These are phyloP conservation scores for Dactylis glomerata DNA, from an alignment of 176 grass and related monocot genomes.

Conservation along the genomic window DNA sequence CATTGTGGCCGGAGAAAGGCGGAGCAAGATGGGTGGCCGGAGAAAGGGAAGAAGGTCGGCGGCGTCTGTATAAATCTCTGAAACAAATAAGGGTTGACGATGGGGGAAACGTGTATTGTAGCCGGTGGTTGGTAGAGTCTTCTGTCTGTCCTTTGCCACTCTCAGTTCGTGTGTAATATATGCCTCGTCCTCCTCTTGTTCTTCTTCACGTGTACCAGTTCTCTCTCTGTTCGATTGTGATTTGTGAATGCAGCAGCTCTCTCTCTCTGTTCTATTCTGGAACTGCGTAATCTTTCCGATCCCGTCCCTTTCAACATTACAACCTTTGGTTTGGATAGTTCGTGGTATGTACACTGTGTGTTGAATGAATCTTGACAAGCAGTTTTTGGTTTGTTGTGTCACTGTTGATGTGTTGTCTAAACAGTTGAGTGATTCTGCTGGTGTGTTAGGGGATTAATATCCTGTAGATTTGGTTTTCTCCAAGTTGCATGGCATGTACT, in stretches of 20 bases:
- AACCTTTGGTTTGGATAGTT: not conserved
- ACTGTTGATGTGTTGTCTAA: no score
- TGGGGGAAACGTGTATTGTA: not conserved
- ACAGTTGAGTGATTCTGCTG: no score
- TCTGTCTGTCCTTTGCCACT: not conserved
- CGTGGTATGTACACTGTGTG: not conserved
- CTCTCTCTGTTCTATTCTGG: no score
- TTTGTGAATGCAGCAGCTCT: no score
- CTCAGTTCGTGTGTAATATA: slow-evolving; percentile 28
- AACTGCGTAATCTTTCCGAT: not conserved
- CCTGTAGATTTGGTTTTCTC: no score
- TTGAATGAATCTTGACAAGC: not conserved
- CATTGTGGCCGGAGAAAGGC: not conserved
- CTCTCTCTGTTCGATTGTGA: not conserved
- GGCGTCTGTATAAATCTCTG: not conserved
- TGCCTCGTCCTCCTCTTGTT: not conserved
- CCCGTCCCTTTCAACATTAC: not conserved
- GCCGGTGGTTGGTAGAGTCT: slow-evolving; percentile 17
- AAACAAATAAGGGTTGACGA: slow-evolving; percentile 22
- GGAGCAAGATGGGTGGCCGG: not conserved
- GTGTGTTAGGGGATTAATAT: no score
- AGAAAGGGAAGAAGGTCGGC: not conserved
- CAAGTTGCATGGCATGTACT: no score
- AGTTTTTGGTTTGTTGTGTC: no score
- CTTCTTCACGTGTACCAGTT: not conserved